Conservation (phyloP, 257 asterid genomes). For the Nicotiana undulata region DNA sequence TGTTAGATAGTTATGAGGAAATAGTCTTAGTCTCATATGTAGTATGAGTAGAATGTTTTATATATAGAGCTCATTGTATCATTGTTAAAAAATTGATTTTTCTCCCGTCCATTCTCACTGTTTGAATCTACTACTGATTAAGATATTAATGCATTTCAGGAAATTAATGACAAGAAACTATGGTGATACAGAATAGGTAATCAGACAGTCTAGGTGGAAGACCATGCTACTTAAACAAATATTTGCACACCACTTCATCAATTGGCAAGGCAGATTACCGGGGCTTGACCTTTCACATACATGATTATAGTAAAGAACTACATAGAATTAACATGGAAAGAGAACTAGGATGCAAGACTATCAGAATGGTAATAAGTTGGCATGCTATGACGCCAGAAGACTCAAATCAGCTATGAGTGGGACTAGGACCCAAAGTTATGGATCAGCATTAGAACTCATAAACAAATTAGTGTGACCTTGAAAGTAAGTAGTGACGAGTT, state of each 20-base stretch:
- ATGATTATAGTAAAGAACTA: neutral
- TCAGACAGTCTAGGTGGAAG: neutral
- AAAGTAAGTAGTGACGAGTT: neutral
- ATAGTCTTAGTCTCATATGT: no score
- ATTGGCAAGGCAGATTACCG: neutral
- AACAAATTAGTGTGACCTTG: neutral
- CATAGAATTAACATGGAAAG: neutral
- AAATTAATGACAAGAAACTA: neutral
- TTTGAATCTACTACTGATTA: neutral
- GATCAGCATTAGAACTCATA: neutral
- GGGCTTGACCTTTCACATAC: neutral
- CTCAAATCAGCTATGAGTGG: neutral
- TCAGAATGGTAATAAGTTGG: slow-evolving; percentile 1
- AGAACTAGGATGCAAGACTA: neutral
- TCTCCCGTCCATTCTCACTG: no score
- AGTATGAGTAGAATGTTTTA: no score
- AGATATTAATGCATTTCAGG: neutral
- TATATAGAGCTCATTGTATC: no score
- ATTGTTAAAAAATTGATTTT: no score
- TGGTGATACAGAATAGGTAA: neutral
- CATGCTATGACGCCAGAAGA: neutral
- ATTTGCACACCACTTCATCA: neutral
- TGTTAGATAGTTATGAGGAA: no score
- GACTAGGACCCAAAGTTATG: slow-evolving; percentile 1
- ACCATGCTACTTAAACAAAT: neutral